Conservation (phyloP, 139 green algal species). For the Picochlorum costavermella region DNA sequence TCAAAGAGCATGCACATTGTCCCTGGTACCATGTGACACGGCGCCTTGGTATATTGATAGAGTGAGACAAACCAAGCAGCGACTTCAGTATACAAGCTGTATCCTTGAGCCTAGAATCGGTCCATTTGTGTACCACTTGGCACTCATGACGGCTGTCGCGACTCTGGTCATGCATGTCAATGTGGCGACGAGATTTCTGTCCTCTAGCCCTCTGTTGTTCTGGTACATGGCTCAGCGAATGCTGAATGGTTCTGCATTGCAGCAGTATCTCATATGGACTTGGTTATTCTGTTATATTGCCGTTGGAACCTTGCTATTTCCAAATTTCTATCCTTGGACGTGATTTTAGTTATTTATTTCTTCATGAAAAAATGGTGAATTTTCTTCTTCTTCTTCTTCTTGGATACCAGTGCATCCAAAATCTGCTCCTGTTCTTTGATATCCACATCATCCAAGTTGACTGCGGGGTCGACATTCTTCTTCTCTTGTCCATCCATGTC, state of each 20-base stretch:
- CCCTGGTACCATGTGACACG: background rate
- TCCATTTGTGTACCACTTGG: constrained; percentile 66
- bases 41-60: background rate
- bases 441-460: background rate
- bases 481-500: background rate
- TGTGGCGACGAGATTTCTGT: constrained; percentile 68
- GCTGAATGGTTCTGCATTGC: background rate
- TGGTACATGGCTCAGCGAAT: constrained; percentile 52
- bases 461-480: background rate
- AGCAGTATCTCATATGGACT: constrained; percentile 31
- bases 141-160: constrained; percentile 45
- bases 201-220: constrained; percentile 57
- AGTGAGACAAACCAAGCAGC: background rate
- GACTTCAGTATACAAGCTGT: constrained; percentile 7
- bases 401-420: background rate
- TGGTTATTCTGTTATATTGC: constrained; percentile 46
- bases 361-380: constrained; percentile 3
- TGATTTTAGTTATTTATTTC: constrained; percentile 16
- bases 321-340: constrained; percentile 73
- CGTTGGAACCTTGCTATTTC: constrained; percentile 56
- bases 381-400: background rate
- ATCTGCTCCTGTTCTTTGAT: background rate
- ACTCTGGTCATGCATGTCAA: constrained; percentile 78
- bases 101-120: constrained; percentile 18
- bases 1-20: constrained; percentile 17